A percentile compares a stretch with the other conserved stretches of the same genome.
These are phyloP conservation scores for Cenchrus purpureus DNA, from an alignment of 176 grass and related monocot genomes.

Conservation along the genomic window DNA sequence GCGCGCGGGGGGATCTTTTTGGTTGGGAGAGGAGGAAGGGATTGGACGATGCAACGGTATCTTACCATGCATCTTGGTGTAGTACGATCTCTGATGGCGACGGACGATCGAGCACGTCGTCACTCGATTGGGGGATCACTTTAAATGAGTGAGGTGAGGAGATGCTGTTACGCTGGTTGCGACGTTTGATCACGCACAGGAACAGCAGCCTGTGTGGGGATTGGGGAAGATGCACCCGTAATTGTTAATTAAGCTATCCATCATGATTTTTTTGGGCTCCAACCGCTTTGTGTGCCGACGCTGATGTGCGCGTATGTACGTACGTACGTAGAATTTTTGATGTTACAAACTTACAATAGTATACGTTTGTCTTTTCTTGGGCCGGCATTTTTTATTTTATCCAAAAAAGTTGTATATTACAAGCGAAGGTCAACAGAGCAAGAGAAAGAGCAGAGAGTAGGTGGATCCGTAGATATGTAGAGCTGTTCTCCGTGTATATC, in stretches of 20 bases:
- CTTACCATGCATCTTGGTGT: constrained; percentile 24
- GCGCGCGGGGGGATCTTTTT: constrained; percentile 52
- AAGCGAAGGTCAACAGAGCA: neutral
- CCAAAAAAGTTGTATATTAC: no score
- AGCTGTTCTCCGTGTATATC: no score
- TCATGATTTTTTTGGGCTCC: neutral
- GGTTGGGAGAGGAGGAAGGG: constrained; percentile 1
- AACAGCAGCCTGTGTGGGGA: neutral
- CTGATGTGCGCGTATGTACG: no score
- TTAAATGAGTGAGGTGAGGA: constrained; percentile 39
- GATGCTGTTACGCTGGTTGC: constrained; percentile 43
- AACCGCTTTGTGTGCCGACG: no score
- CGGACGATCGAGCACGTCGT: constrained; percentile 22
- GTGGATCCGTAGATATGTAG: no score
- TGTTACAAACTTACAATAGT: neutral
- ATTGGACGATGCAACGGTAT: constrained; percentile 53
- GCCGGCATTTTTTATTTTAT: neutral
- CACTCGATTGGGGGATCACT: neutral
- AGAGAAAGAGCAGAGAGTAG: no score
- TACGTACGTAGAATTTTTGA: neutral
- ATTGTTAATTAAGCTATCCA: neutral
- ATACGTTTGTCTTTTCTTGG: neutral
- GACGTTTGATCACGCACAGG: constrained; percentile 38
- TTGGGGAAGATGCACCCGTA: neutral
- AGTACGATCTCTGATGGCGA: constrained; percentile 31